Evolutionary conservation across 2,329 filamentous ascomycete species (phyloP).

Genomic region (Raffaelea albimanens): DNA sequence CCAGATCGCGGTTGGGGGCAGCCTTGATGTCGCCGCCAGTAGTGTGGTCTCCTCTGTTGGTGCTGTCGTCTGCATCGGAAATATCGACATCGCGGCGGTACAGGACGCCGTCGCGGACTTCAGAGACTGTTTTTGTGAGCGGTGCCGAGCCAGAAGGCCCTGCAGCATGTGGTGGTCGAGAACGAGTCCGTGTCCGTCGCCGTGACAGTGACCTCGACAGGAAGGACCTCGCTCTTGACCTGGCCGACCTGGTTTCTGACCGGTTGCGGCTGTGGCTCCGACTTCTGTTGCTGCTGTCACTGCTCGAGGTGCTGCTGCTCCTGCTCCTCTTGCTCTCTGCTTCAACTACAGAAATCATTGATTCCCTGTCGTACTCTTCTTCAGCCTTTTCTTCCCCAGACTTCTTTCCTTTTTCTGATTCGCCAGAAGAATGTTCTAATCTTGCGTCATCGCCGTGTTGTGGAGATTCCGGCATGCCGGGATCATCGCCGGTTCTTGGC

Average conservation of each 20-base stretch:
- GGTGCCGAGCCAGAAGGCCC: conserved; percentile 1
- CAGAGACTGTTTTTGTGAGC: conserved; percentile 25
- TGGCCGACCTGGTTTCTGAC: background rate
- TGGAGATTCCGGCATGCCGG: no score
- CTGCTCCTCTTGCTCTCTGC: background rate
- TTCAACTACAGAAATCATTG: background rate
- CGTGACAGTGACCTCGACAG: conserved; percentile 5
- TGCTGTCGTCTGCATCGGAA: conserved; percentile 9
- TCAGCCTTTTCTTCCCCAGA: background rate
- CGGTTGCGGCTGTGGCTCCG: no score
- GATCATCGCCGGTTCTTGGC: no score
- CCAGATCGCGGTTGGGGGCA: background rate
- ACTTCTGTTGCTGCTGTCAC: background rate
- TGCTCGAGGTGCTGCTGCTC: background rate
- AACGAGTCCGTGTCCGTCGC: conserved; percentile 1
- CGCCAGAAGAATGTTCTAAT: no score
- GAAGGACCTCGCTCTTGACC: conserved; percentile 1
- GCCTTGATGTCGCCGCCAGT: background rate
- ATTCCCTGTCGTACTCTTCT: background rate
- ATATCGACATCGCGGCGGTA: conserved; percentile 26
- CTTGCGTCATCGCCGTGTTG: no score
- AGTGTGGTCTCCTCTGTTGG: background rate
- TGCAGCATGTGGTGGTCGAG: background rate
- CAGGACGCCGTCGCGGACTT: conserved; percentile 29
- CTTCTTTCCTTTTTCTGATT: no score